Evolutionary conservation across 371 early-diverging fungal species (phyloP).

Genomic region (Syncephalastrum monosporum): DNA sequence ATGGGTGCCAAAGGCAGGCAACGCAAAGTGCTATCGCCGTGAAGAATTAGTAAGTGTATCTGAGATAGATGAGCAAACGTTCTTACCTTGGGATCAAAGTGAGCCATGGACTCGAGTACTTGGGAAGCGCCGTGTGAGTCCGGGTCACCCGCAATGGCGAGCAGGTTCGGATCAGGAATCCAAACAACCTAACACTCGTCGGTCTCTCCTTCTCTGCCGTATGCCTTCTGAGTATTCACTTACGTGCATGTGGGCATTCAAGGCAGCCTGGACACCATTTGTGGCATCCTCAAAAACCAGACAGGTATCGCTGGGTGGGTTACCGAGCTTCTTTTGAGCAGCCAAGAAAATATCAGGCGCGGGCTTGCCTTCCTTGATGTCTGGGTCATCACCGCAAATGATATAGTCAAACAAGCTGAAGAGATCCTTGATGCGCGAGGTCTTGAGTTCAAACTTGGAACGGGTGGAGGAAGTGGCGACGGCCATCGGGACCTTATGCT

Average conservation of each 20-base stretch:
- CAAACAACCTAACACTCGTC: conserved; percentile 57
- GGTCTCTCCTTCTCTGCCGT: no score
- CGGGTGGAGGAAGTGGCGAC: conserved; percentile 86
- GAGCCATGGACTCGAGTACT: conserved; percentile 58
- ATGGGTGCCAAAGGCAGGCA: conserved; percentile 17
- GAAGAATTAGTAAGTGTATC: background rate
- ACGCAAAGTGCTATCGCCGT: conserved; percentile 13
- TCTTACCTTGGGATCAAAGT: conserved; percentile 67
- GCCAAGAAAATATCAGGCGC: conserved; percentile 88
- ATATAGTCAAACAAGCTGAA: conserved; percentile 81
- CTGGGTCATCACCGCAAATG: conserved; percentile 85
- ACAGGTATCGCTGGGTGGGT: conserved; percentile 60
- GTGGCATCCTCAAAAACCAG: conserved; percentile 93
- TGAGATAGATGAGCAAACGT: background rate
- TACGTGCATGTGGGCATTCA: conserved; percentile 82
- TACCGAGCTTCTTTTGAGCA: conserved; percentile 56
- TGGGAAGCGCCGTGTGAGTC: conserved; percentile 45
- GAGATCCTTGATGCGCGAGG: conserved; percentile 64
- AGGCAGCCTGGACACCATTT: conserved; percentile 81
- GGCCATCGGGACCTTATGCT: conserved; percentile 78
- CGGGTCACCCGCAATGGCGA: conserved; percentile 26
- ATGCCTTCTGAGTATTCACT: conserved; percentile 9
- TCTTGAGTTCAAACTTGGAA: conserved; percentile 73
- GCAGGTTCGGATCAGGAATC: conserved; percentile 75
- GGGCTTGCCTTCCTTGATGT: conserved; percentile 81